phyloP scores from a whole-genome alignment of 345 rosid species.

The Raphanus sativus region DNA sequence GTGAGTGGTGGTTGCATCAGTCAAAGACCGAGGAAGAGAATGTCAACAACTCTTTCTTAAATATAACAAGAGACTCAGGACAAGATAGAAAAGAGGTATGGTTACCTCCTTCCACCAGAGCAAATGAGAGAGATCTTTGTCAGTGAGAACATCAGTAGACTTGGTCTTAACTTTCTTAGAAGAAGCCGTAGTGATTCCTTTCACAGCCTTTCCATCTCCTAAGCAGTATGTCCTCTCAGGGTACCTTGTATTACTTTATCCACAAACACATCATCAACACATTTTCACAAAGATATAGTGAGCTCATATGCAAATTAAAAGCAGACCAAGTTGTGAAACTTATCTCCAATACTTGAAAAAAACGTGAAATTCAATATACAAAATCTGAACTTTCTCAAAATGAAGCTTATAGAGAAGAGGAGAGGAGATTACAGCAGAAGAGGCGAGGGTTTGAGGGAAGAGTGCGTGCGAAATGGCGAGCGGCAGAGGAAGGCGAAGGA shows the following conservation, averaged over 20 bases:
- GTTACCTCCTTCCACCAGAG: conserved; percentile 91
- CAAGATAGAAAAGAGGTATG: background rate
- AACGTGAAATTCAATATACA: background rate
- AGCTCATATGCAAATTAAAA: background rate
- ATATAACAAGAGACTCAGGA: background rate
- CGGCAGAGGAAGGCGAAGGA: conserved; percentile 54
- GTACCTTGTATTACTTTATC: conserved; percentile 35
- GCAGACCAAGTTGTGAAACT: background rate
- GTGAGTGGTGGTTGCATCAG: background rate
- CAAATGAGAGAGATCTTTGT: conserved; percentile 69
- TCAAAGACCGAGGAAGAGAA: background rate
- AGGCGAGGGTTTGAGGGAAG: conserved; percentile 45
- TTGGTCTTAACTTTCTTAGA: conserved; percentile 52
- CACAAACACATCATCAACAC: background rate
- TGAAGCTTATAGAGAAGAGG: too few relatives aligned
- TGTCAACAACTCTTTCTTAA: background rate
- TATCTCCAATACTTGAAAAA: background rate
- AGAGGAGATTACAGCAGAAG: conserved; percentile 43
- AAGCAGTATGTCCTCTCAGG: conserved; percentile 46
- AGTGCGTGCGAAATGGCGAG: conserved; percentile 44
- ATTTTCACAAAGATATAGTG: background rate
- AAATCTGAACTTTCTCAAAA: background rate
- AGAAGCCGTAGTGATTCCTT: conserved; percentile 44
- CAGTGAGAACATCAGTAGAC: conserved; percentile 45
- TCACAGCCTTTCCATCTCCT: conserved; percentile 48